Conservation (phyloP, 2,329 filamentous ascomycete species). For the Sodiomyces alkalinus region DNA sequence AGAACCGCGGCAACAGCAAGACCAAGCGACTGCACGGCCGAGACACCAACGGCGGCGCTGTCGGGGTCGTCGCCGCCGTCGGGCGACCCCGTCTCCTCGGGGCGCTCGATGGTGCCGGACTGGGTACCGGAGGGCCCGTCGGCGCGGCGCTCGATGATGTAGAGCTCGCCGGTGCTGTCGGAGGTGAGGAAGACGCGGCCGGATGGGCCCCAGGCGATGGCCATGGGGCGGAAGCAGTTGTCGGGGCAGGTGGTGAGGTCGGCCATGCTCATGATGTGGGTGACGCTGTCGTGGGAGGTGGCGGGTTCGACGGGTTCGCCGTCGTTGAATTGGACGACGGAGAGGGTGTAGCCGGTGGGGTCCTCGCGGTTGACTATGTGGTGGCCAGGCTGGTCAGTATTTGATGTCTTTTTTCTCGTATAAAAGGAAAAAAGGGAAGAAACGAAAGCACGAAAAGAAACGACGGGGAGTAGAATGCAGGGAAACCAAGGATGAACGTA, state of each 20-base stretch:
- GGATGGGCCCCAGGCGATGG: slow-evolving; percentile 33
- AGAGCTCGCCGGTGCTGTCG: slow-evolving; percentile 52
- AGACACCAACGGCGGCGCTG: slow-evolving; percentile 1
- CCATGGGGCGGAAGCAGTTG: slow-evolving; percentile 47
- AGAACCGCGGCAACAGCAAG: neutral
- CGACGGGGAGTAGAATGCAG: neutral
- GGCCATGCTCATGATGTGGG: slow-evolving; percentile 38
- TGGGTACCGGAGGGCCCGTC: slow-evolving; percentile 2
- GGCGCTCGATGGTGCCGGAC: slow-evolving; percentile 3
- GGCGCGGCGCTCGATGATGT: slow-evolving; percentile 25
- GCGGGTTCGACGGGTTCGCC: slow-evolving; percentile 24
- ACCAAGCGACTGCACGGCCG: neutral
- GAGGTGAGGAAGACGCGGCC: slow-evolving; percentile 47
- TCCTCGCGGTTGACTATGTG: slow-evolving; percentile 24
- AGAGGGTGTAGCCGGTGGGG: slow-evolving; percentile 31
- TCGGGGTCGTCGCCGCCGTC: neutral
- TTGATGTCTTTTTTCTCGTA: too few relatives aligned
- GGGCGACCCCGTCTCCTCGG: neutral
- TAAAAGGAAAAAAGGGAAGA: too few relatives aligned
- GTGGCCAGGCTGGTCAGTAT: too few relatives aligned
- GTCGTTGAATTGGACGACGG: slow-evolving; percentile 21
- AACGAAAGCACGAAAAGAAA: too few relatives aligned
- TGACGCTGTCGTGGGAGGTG: slow-evolving; percentile 29
- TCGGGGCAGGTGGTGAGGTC: slow-evolving; percentile 37
- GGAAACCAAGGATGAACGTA: neutral